phyloP scores from a whole-genome alignment of 768 basidiomycete species.

The Coprinopsis cinerea region DNA sequence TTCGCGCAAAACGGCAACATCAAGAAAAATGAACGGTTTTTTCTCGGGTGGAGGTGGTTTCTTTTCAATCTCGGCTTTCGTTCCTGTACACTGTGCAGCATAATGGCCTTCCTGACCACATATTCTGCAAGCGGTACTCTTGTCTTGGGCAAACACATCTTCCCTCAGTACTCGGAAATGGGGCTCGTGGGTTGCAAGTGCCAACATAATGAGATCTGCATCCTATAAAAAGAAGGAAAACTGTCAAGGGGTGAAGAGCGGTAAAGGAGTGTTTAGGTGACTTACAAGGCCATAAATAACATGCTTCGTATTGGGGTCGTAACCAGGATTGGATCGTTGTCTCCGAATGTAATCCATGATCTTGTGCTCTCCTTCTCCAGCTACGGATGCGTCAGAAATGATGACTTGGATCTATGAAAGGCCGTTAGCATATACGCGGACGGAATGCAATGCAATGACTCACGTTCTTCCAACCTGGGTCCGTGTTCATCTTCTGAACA shows the following conservation, averaged over 20 bases:
- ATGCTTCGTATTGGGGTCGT: conserved; percentile 92
- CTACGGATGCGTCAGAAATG: conserved; percentile 94
- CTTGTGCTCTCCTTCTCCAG: conserved; percentile 99
- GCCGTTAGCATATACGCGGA: not conserved
- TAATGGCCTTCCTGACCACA: conserved; percentile 96
- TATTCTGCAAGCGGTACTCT: conserved; percentile 77
- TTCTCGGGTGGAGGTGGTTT: conserved; percentile 68
- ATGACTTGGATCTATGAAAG: conserved; percentile 78
- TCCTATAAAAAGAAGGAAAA: conserved; percentile 48
- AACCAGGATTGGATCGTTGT: conserved; percentile 79
- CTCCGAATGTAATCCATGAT: conserved; percentile 98
- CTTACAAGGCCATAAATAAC: conserved; percentile 95
- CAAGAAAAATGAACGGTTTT: conserved; percentile 99
- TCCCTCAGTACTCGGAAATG: conserved; percentile 95
- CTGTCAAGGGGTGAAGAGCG: conserved; percentile 6
- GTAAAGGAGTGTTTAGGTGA: conserved; percentile 1
- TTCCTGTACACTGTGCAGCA: conserved; percentile 89
- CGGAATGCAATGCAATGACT: conserved; percentile 18
- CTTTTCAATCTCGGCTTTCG: conserved; percentile 62
- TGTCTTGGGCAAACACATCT: conserved; percentile 88
- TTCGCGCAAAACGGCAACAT: conserved; percentile 91
- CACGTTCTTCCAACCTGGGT: conserved; percentile 94
- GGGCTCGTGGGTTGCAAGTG: conserved; percentile 97
- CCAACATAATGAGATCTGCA: conserved; percentile 98
- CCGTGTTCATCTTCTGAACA: conserved; percentile 87